Base-by-base conservation (phyloP, 352 stramenopile species). In the Phytophthora quininea region DNA sequence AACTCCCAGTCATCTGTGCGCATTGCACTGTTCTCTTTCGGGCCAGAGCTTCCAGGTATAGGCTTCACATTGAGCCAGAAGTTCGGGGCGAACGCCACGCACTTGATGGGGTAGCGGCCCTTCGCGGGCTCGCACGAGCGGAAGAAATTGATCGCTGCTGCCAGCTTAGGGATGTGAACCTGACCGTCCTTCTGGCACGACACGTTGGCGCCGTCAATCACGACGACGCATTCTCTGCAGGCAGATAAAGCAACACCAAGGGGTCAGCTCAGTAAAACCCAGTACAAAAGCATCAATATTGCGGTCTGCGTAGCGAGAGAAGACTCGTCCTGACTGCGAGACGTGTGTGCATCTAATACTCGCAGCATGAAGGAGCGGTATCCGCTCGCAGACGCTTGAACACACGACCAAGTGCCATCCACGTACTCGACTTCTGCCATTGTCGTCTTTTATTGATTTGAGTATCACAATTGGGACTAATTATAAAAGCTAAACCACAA, bases 61-160 rank as follows among this genome's bases (percentile, higher is more conserved):
- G 74, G 72, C 57, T 90, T 92, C n/a, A 69, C 68, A 57, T 93
- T 81, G 29, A 95, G 77, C 86, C 88, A 95, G 38, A 92, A 94
- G 40, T 91, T 90, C 24, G 88, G 88, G 30, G 77, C 83, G 54
- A 95, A 95, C 10, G 88, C 88, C 31, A 95, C 69, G 43, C 84
- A 92, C 42, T 87, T 86, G 57, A 95, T 43, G 15, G 58, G 60
- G 27, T 65, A 77, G n/a, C 43, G 59, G 14, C 74, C 65, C 45
- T n/a, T 40, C 32, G 55, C 58, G 7, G 50, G 55, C 51, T 76
- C 19, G 14, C 81, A 45, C n/a, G 78, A 77, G 8, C 46, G 58
- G 63, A 95, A 95, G 69, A 74, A 92, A 19, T 84, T 67, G 51
- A 95, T 74, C 1, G 86, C 88, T 7, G 79, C 81, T 8, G 79